These are phyloP conservation scores for Wickerhamomyces sp. DNA, from an alignment of 1,139 yeast species.

Conservation along the genomic window DNA sequence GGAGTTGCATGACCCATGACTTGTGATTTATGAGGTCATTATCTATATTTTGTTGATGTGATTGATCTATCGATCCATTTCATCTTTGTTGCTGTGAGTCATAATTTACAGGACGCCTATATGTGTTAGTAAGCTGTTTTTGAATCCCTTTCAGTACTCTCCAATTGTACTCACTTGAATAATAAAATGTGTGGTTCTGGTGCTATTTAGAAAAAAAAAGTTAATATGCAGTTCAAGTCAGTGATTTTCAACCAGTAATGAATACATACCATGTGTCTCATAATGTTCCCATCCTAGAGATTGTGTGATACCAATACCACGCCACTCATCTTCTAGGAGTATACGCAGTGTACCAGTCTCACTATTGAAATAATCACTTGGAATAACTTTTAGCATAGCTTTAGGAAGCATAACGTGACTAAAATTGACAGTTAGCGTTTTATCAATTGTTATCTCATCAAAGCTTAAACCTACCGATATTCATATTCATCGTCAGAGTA, in stretches of 20 bases:
- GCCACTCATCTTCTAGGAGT: slow-evolving; percentile 94
- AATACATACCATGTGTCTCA: slow-evolving; percentile 67
- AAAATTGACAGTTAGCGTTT: slow-evolving; percentile 11
- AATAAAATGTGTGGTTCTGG: slow-evolving; percentile 97
- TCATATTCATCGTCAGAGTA: slow-evolving; percentile 89
- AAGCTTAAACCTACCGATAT: slow-evolving; percentile 34
- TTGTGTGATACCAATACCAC: slow-evolving; percentile 97
- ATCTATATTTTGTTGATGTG: too few species aligned
- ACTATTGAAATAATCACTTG: slow-evolving; percentile 92
- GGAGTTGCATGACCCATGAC: too few species aligned
- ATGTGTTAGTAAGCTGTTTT: slow-evolving; percentile 3
- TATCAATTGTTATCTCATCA: slow-evolving; percentile 14
- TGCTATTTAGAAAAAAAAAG: slow-evolving; percentile 31
- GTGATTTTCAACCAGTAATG: background rate
- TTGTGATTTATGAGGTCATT: too few species aligned
- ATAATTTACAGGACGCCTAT: slow-evolving; percentile 23
- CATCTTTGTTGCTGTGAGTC: slow-evolving; percentile 15
- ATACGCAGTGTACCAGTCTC: slow-evolving; percentile 93
- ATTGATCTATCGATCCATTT: background rate
- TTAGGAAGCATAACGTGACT: slow-evolving; percentile 97
- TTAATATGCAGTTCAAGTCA: background rate
- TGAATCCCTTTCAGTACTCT: background rate
- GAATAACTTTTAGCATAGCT: slow-evolving; percentile 90
- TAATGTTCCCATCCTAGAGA: slow-evolving; percentile 98
- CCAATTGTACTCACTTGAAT: slow-evolving; percentile 45